Evolutionary conservation across 2,329 filamentous ascomycete species (phyloP), one percentile per base, ranked within the genome.

Genomic region (Aspergillus caelatus): DNA sequence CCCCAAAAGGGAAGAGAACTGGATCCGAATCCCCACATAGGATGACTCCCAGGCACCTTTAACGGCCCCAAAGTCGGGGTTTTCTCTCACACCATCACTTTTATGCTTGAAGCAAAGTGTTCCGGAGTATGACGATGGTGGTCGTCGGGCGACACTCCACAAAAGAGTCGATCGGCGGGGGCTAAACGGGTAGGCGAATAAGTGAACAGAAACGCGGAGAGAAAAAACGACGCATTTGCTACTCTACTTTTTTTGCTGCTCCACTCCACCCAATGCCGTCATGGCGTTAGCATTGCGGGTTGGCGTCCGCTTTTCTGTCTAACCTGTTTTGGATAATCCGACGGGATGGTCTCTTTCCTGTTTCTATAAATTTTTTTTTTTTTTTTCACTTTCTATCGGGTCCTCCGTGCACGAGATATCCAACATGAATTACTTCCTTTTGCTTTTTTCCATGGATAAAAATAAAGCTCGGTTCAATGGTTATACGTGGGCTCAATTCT

Each of bases 251-350:
- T 46, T 48, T 26, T 46, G 43, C 23, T 48, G 45, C 36, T 48
- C 55, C 60, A 61, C 57, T 48, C 32, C 14, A 14, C 43, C 26
- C 46, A 43, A 66, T 66, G 63, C 62, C 62, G 62, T 68, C 65
- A 67, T 67, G 34, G 34, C 34, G 34, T 36, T 36, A 16, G 34
- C 14, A 16, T 48, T 28, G 45, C 45, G 23, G 45, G 45, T 48
- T 16, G 45, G n/a, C 11, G 21, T 12, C 34, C 45, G 57, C 48
- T 50, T 54, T 16, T 21, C 39, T 41, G 45, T 48, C 66, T 68
- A 68, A 41, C 67, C 62, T 52, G 23, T 65, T 69, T 32, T 67
- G 64, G 67, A 62, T 28, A 70, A 66, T 39, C 68, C 68, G 68
- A 67, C 57, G 54, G 23, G 16, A 48, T 48, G 28, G 50, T 12